Evolutionary conservation across 345 rosid species (phyloP).

Genomic region (Eutrema heterophyllum): DNA sequence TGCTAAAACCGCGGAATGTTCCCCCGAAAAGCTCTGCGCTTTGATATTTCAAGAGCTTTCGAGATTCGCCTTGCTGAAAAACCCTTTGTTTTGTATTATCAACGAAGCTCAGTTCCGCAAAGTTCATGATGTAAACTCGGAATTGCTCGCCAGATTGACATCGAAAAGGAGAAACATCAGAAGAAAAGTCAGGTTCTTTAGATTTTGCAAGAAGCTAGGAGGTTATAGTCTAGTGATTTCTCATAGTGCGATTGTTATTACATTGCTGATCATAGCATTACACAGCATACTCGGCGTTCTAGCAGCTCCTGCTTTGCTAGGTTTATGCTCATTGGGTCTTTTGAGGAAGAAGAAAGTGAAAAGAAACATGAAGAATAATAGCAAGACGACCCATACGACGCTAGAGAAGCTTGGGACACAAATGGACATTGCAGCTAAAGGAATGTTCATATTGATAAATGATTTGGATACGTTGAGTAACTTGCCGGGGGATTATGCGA

Average conservation of each 20-base stretch:
- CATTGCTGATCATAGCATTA: slow-evolving; percentile 46
- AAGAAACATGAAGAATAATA: neutral
- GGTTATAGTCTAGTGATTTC: slow-evolving; percentile 41
- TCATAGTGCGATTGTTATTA: slow-evolving; percentile 36
- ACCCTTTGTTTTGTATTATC: slow-evolving; percentile 49
- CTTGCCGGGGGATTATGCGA: slow-evolving; percentile 52
- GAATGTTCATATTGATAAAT: slow-evolving; percentile 62
- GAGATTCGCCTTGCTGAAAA: slow-evolving; percentile 40
- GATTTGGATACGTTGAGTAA: slow-evolving; percentile 67
- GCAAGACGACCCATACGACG: slow-evolving; percentile 23
- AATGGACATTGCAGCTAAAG: slow-evolving; percentile 78
- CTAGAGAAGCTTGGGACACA: slow-evolving; percentile 42
- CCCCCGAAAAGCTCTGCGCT: neutral
- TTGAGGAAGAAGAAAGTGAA: slow-evolving; percentile 39
- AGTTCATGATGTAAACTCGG: slow-evolving; percentile 39
- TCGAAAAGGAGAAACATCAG: slow-evolving; percentile 41
- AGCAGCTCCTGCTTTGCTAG: slow-evolving; percentile 54
- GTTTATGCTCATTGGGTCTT: slow-evolving; percentile 35
- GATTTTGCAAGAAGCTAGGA: slow-evolving; percentile 44
- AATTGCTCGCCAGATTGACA: slow-evolving; percentile 43
- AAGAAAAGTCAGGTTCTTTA: slow-evolving; percentile 39
- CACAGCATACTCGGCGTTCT: slow-evolving; percentile 59
- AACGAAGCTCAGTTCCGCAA: slow-evolving; percentile 31
- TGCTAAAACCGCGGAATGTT: slow-evolving; percentile 6
- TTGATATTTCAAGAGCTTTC: slow-evolving; percentile 48